Evolutionary conservation across 192 early-diverging fungal species (phyloP).

Genomic region (Coemansia sp.): DNA sequence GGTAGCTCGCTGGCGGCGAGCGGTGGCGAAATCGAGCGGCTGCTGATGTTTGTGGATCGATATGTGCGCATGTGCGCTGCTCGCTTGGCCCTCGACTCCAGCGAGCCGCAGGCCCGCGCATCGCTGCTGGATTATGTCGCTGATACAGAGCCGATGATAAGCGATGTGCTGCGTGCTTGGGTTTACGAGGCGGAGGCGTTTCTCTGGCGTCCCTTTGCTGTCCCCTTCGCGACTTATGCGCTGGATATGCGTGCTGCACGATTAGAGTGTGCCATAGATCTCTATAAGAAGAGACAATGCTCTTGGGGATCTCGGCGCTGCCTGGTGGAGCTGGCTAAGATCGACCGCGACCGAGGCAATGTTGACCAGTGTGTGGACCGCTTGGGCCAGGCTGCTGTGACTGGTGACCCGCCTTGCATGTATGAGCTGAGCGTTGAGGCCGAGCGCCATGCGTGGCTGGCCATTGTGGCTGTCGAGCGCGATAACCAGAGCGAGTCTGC

Average conservation of each 20-base stretch:
- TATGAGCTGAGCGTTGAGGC: constrained; percentile 17
- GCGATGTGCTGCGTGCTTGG: constrained; percentile 18
- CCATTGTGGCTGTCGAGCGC: constrained; percentile 21
- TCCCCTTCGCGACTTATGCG: constrained; percentile 1
- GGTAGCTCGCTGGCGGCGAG: constrained; percentile 12
- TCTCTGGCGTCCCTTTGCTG: constrained; percentile 22
- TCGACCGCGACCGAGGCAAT: constrained; percentile 22
- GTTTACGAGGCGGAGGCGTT: constrained; percentile 37
- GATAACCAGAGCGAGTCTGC: not conserved
- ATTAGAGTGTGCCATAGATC: constrained; percentile 8
- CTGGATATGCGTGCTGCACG: not conserved
- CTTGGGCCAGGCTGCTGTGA: constrained; percentile 22
- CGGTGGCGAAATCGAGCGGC: not conserved
- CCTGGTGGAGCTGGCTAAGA: constrained; percentile 30
- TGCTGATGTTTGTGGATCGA: constrained; percentile 35
- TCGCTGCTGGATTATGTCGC: constrained; percentile 8
- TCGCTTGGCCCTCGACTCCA: constrained; percentile 18
- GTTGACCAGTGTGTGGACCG: not conserved
- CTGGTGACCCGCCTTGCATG: not conserved
- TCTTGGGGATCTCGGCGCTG: constrained; percentile 27
- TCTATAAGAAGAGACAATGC: constrained; percentile 4
- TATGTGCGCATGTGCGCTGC: constrained; percentile 44
- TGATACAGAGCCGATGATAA: not conserved
- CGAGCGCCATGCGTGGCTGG: constrained; percentile 42
- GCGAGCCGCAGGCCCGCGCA: not conserved